phyloP scores from a whole-genome alignment of 2,329 filamentous ascomycete genomes.

The Trichoderma hamatum region DNA sequence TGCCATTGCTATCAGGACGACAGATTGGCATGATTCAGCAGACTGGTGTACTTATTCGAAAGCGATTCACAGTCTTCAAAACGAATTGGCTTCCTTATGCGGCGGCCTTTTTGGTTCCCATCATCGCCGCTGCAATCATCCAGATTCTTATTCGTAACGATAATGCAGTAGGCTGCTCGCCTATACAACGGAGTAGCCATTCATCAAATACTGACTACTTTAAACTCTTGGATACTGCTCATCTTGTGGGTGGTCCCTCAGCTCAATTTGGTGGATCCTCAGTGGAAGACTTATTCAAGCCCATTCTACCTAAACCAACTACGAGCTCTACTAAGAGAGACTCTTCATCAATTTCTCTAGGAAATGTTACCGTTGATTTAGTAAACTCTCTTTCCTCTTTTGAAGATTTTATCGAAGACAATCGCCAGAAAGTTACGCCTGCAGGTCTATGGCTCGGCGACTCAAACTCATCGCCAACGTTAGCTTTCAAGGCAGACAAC shows the following conservation, averaged over 20 bases:
- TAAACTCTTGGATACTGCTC: constrained; percentile 30
- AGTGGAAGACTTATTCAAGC: constrained; percentile 27
- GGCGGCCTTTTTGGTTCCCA: constrained; percentile 72
- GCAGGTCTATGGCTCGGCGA: constrained; percentile 77
- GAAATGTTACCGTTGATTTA: constrained; percentile 29
- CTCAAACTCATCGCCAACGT: constrained; percentile 57
- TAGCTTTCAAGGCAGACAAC: constrained; percentile 69
- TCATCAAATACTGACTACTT: constrained; percentile 28
- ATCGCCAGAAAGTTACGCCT: constrained; percentile 69
- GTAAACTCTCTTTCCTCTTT: constrained; percentile 64
- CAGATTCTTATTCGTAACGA: constrained; percentile 70
- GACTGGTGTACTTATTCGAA: constrained; percentile 64
- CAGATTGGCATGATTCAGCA: constrained; percentile 62
- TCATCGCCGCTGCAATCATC: constrained; percentile 73
- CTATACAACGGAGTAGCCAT: constrained; percentile 27
- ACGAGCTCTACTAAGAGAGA: constrained; percentile 25
- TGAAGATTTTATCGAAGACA: constrained; percentile 61
- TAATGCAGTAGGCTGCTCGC: constrained; percentile 50
- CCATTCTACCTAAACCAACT: constrained; percentile 22
- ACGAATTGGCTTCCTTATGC: constrained; percentile 64
- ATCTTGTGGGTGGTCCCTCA: constrained; percentile 34
- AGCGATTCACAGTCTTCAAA: constrained; percentile 65
- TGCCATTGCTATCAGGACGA: constrained; percentile 54
- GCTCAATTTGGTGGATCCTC: constrained; percentile 27
- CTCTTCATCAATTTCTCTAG: not conserved